Conservation (phyloP, 164 flowering plant genomes). For the Malania oleifera region DNA sequence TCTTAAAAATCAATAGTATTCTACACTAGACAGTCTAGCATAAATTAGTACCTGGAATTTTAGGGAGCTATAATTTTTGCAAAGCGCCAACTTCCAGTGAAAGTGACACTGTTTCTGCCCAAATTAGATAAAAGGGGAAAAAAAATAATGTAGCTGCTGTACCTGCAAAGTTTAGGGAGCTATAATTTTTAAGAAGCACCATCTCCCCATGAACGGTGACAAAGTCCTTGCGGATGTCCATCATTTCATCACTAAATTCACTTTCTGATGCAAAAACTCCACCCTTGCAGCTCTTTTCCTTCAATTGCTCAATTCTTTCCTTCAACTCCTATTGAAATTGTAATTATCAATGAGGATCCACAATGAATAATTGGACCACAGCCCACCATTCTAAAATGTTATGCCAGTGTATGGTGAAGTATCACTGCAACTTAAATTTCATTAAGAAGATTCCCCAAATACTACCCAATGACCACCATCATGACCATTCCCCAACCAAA, state of each 20-base stretch:
- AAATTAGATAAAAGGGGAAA: conserved; percentile 1
- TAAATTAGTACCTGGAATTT: no score
- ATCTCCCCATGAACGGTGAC: conserved; percentile 86
- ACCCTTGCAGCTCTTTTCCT: conserved; percentile 40
- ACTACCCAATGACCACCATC: background rate
- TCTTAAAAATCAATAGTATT: background rate
- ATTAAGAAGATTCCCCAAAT: background rate
- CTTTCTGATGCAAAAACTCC: conserved; percentile 43
- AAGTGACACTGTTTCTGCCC: background rate
- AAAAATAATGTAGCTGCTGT: conserved; percentile 3
- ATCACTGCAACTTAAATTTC: background rate
- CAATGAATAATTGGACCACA: background rate
- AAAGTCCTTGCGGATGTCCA: conserved; percentile 73
- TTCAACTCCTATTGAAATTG: conserved; percentile 54
- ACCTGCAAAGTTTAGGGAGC: conserved; percentile 92
- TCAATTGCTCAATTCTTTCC: conserved; percentile 61
- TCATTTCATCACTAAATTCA: conserved; percentile 70
- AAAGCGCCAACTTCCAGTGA: background rate
- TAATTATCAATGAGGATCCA: background rate
- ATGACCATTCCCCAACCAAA: background rate
- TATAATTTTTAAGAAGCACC: conserved; percentile 84
- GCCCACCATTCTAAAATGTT: no score
- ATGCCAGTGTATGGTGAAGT: no score
- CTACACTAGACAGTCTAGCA: background rate
- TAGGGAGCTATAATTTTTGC: background rate